These are phyloP conservation scores for Bassia scoparia DNA, from an alignment of 148 eudicot genomes.

Conservation along the genomic window DNA sequence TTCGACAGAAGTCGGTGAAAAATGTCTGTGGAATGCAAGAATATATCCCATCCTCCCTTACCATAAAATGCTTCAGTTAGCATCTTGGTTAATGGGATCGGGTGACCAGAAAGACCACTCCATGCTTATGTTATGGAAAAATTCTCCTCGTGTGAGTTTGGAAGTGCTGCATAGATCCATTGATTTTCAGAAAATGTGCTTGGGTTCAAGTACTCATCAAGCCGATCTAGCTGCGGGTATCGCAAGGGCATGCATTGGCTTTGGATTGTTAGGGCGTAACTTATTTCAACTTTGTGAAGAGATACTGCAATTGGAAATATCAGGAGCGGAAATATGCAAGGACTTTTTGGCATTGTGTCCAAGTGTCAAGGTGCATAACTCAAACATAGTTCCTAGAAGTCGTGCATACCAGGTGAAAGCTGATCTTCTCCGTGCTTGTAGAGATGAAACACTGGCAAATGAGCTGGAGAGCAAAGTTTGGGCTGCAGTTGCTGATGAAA, in stretches of 20 bases:
- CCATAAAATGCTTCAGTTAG: slow-evolving; percentile 74
- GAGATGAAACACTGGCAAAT: slow-evolving; percentile 47
- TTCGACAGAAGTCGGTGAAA: slow-evolving; percentile 35
- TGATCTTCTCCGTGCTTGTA: slow-evolving; percentile 80
- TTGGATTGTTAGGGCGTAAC: slow-evolving; percentile 87
- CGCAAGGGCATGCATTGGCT: slow-evolving; percentile 76
- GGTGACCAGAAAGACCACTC: slow-evolving; percentile 37
- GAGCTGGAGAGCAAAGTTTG: slow-evolving; percentile 76
- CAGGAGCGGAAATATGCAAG: slow-evolving; percentile 64
- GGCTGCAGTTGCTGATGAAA: slow-evolving; percentile 95
- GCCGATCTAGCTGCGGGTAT: slow-evolving; percentile 87
- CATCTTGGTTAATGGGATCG: slow-evolving; percentile 87
- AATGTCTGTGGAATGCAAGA: slow-evolving; percentile 94
- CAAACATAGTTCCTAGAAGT: slow-evolving; percentile 76
- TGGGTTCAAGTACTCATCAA: slow-evolving; percentile 70
- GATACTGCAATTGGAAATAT: slow-evolving; percentile 58
- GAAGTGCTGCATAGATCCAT: slow-evolving; percentile 90
- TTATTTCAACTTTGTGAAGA: slow-evolving; percentile 81
- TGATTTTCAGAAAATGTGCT: slow-evolving; percentile 78
- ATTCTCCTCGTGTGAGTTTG: slow-evolving; percentile 65
- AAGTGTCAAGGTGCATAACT: slow-evolving; percentile 50
- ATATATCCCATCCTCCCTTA: slow-evolving; percentile 74
- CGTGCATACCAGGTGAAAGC: slow-evolving; percentile 84
- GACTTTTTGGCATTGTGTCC: slow-evolving; percentile 68
- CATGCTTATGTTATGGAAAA: slow-evolving; percentile 55